Conservation (phyloP, 2,329 filamentous ascomycete genomes). For the Chrysosporium keratinophilum region DNA sequence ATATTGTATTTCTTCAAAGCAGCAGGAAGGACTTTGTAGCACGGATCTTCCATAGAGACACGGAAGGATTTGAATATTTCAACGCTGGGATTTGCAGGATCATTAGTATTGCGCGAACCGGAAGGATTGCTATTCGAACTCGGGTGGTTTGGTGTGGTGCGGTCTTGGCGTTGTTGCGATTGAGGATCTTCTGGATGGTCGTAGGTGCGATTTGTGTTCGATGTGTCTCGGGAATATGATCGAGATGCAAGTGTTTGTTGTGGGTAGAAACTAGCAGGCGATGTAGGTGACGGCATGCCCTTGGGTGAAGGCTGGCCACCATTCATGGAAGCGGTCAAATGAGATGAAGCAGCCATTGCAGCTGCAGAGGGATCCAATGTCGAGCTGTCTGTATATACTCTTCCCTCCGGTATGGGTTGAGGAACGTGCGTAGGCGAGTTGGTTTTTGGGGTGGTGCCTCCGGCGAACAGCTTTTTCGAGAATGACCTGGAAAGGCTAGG, state of each 20-base stretch:
- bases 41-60: conserved; percentile 95
- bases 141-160: conserved; percentile 17
- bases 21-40: conserved; percentile 90
- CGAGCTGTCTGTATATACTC: conserved; percentile 42
- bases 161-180: conserved; percentile 26
- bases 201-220: conserved; percentile 23
- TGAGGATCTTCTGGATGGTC: conserved; percentile 33
- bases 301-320: conserved; percentile 46
- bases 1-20: conserved; percentile 98
- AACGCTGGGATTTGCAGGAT: conserved; percentile 43
- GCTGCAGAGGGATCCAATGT: conserved; percentile 59
- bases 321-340: conserved; percentile 51
- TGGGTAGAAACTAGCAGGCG: conserved; percentile 31
- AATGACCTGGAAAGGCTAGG: conserved; percentile 59
- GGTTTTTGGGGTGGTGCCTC: conserved; percentile 63
- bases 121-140: conserved; percentile 3
- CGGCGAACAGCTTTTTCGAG: conserved; percentile 60
- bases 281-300: conserved; percentile 39
- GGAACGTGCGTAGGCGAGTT: conserved; percentile 64
- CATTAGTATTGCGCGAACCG: conserved; percentile 16
- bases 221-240: conserved; percentile 32
- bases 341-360: conserved; percentile 58
- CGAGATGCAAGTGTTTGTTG: conserved; percentile 37
- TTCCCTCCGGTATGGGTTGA: conserved; percentile 53
- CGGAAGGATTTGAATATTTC: conserved; percentile 99